Percentiles rank a stretch among this genome's conserved stretches.
Evolutionary conservation across 2,329 filamentous ascomycete species (phyloP).

Genomic region (Colletotrichum tropicicola): DNA sequence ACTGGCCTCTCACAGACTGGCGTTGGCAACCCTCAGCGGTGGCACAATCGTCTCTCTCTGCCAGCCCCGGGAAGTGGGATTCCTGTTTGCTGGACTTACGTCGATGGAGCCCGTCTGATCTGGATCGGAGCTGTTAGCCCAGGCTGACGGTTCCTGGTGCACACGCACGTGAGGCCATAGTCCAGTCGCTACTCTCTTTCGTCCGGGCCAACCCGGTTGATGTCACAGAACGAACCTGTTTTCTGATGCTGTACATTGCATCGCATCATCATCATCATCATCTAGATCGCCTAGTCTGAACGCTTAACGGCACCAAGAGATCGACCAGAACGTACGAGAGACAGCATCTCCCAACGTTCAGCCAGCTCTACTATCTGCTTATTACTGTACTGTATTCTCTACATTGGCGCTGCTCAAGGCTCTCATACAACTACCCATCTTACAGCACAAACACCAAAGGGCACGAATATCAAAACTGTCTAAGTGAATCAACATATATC

Average conservation of each 20-base stretch:
- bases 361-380: too few relatives aligned
- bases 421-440: too few relatives aligned
- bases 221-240: not conserved
- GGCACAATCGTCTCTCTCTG: too few relatives aligned
- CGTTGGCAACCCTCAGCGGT: too few relatives aligned
- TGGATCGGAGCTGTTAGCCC: not conserved
- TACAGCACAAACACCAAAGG: too few relatives aligned
- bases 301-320: too few relatives aligned
- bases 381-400: too few relatives aligned
- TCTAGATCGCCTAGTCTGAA: not conserved
- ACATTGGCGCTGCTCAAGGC: too few relatives aligned
- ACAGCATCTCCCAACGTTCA: too few relatives aligned
- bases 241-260: not conserved
- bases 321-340: too few relatives aligned
- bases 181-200: not conserved
- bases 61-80: not conserved
- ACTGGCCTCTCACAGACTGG: not conserved
- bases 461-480: too few relatives aligned
- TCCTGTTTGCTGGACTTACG: slow-evolving; percentile 1
- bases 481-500: too few relatives aligned
- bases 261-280: slow-evolving; percentile 21
- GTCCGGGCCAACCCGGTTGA: not conserved
- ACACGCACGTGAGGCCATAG: not conserved
- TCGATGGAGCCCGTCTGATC: not conserved
- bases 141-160: not conserved